Base-by-base conservation (phyloP, 805 yeast species). In the Ogataea nonfermentans region DNA sequence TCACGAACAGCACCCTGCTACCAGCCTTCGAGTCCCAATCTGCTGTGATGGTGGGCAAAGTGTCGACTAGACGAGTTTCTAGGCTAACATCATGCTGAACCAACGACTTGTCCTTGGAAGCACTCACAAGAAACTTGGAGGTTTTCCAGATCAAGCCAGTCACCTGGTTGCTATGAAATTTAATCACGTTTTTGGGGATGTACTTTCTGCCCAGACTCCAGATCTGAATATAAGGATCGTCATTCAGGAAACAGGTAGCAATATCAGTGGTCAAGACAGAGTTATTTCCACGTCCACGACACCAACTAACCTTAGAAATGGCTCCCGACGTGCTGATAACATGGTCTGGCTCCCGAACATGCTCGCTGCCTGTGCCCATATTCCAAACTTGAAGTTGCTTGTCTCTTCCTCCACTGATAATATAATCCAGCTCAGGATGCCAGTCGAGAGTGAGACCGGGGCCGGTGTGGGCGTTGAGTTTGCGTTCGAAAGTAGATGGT, bases 351-450 rank as follows among this genome's bases (percentile, higher is more conserved):
- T 60, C 58, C 32, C 71, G 41, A 44, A 52, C 54, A 14, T 64
- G 72, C 25, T 57, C 64, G 1, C 65, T 50, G 9, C 60, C 56
- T 0, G 67, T 47, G 7, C 65, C 58, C 73, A 78, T 65, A 52
- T 76, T 82, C 91, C 95, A 87, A 3, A 84, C 78, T 45, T 84
- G 87, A 24, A 84, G 69, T 49, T 80, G 81, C 37, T 84, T 82
- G 62, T 93, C 99, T 52, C 97, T 72, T 6, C 99, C 99, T 11
- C 97, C 97, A 14, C 96, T 86, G 4, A 82, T 81, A 14, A 93
- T 74, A 52, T 81, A 85, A 47, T 90, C 95, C 25, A 72, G 59
- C 26, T 79, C 81, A 0, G 95, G 95, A 56, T 90, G 96, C 81
- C 95, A 89, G 52, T 87, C 89, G 4, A 93, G 61, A 4, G 95